Evolutionary conservation across 169 alveolate species (phyloP).

Genomic region (Plasmodium blacklocki): DNA sequence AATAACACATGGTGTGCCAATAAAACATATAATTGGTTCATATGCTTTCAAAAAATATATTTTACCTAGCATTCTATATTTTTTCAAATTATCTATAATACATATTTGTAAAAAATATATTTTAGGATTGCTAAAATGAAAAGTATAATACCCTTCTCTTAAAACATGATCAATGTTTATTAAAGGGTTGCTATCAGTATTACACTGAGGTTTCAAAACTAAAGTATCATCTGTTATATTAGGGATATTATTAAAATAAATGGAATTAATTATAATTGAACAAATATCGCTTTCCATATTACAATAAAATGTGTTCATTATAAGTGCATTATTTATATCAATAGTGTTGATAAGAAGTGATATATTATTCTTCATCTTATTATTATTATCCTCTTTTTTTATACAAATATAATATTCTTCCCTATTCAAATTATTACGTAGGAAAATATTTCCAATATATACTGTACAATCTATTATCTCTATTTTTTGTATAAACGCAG

Average conservation of each 20-base stretch:
- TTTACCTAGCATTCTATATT: constrained; percentile 35
- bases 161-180: constrained; percentile 12
- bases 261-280: constrained; percentile 11
- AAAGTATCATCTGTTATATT: constrained; percentile 28
- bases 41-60: constrained; percentile 30
- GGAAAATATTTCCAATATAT: constrained; percentile 23
- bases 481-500: constrained; percentile 23
- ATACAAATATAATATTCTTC: constrained; percentile 48
- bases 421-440: constrained; percentile 17
- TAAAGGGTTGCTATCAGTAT: constrained; percentile 3
- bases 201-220: constrained; percentile 41
- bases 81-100: constrained; percentile 8
- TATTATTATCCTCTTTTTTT: constrained; percentile 9
- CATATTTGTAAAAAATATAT: constrained; percentile 34
- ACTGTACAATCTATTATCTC: constrained; percentile 28
- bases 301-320: constrained; percentile 29
- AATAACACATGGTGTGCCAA: constrained; percentile 33
- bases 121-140: constrained; percentile 24
- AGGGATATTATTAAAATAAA: constrained; percentile 17
- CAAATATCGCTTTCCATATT: constrained; percentile 29
- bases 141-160: constrained; percentile 29
- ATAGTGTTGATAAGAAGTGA: constrained; percentile 21
- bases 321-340: constrained; percentile 23
- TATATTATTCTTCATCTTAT: constrained; percentile 12
- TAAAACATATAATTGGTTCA: constrained; percentile 44